Evolutionary conservation across 768 basidiomycete genomes (phyloP).

Genomic region (Chalciporus piperatus): DNA sequence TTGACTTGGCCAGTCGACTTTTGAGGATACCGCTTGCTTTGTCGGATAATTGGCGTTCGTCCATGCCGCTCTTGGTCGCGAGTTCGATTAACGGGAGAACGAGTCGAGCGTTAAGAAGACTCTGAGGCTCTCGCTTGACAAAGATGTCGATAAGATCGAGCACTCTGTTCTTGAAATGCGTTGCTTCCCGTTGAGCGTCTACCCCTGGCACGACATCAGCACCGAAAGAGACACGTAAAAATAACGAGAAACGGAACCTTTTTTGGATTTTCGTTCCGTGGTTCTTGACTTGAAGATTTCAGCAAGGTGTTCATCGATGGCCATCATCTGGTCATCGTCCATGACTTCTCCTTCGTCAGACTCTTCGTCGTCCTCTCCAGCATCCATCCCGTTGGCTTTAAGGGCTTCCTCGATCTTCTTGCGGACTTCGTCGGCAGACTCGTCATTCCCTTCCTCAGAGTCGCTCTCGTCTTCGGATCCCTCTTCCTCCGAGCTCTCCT

Average conservation of each 20-base stretch:
- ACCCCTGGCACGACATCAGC: slow-evolving; percentile 38
- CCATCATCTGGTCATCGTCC: slow-evolving; percentile 99
- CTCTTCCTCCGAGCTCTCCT: slow-evolving; percentile 30
- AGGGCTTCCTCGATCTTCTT: slow-evolving; percentile 64
- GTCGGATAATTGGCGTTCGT: slow-evolving; percentile 86
- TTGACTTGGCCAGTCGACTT: slow-evolving; percentile 69
- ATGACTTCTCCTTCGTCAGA: slow-evolving; percentile 59
- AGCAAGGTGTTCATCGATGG: slow-evolving; percentile 88
- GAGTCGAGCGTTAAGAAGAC: slow-evolving; percentile 60
- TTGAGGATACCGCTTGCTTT: slow-evolving; percentile 82
- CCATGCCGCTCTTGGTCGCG: slow-evolving; percentile 57
- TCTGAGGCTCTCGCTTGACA: slow-evolving; percentile 75
- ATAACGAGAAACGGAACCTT: slow-evolving; percentile 45
- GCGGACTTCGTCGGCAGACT: slow-evolving; percentile 50
- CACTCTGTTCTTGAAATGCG: slow-evolving; percentile 94
- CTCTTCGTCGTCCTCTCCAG: slow-evolving; percentile 50
- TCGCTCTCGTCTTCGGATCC: slow-evolving; percentile 35
- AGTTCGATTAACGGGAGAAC: slow-evolving; percentile 79
- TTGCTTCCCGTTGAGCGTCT: slow-evolving; percentile 81
- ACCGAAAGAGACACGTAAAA: not conserved
- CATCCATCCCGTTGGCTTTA: slow-evolving; percentile 55
- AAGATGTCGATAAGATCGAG: slow-evolving; percentile 92
- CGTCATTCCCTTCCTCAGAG: slow-evolving; percentile 52
- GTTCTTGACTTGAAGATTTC: slow-evolving; percentile 75
- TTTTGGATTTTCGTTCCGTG: slow-evolving; percentile 57